Percentiles rank a stretch among this genome's conserved stretches.
phyloP scores from a whole-genome alignment of 345 rosid species.

The Leavenworthia alabamica region DNA sequence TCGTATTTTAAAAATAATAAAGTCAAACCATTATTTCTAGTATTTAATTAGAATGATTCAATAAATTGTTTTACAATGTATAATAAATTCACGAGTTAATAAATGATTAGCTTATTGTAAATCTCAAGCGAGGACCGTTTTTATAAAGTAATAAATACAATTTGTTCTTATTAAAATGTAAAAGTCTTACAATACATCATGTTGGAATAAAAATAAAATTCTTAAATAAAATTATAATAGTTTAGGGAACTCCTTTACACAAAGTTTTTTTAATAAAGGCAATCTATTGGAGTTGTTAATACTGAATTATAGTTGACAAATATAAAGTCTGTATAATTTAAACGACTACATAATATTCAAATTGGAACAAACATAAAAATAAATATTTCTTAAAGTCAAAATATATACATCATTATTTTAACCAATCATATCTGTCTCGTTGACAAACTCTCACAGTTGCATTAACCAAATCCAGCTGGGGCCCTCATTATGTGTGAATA shows the following conservation, averaged over 20 bases:
- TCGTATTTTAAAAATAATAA: conserved; percentile 14
- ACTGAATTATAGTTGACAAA: conserved; percentile 20
- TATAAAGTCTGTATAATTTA: neutral
- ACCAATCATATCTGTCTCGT: conserved; percentile 19
- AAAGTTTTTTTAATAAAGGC: too few species aligned
- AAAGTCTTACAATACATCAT: too few species aligned
- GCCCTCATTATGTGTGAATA: neutral
- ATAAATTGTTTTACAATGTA: too few species aligned
- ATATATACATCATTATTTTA: conserved; percentile 4
- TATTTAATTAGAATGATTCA: neutral
- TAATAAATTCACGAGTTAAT: too few species aligned
- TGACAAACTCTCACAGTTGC: conserved; percentile 22
- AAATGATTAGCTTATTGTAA: too few species aligned
- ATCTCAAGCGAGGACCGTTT: too few species aligned
- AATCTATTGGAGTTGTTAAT: conserved; percentile 3
- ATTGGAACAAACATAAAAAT: conserved; percentile 8
- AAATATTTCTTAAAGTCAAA: neutral
- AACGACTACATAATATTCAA: conserved; percentile 20
- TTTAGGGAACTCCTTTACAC: too few species aligned
- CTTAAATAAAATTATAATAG: too few species aligned
- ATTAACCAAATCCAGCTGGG: conserved; percentile 25
- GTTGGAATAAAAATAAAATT: too few species aligned
- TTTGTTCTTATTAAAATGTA: neutral
- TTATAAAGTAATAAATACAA: too few species aligned
- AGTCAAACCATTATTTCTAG: conserved; percentile 11